phyloP scores from a whole-genome alignment of 2,329 filamentous ascomycete genomes.

The Fusarium vanettenii region DNA sequence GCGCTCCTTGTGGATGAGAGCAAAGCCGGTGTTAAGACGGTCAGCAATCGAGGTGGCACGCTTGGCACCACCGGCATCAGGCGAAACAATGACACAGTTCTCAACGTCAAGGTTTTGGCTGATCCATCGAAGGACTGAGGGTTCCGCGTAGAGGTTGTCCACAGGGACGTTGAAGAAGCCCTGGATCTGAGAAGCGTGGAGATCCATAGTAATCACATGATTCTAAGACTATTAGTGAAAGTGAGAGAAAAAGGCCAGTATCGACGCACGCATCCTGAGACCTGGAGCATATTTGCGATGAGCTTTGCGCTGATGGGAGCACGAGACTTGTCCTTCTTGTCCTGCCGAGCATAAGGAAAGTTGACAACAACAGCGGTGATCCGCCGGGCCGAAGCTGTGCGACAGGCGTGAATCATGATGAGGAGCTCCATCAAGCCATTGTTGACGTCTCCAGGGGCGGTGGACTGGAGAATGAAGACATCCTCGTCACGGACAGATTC shows the following conservation, averaged over 20 bases:
- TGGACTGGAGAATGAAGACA: constrained; percentile 97
- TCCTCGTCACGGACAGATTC: constrained; percentile 98
- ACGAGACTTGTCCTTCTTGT: constrained; percentile 94
- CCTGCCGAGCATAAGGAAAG: constrained; percentile 95
- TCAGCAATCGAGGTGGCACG: constrained; percentile 94
- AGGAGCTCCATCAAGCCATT: constrained; percentile 98
- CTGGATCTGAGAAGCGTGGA: constrained; percentile 93
- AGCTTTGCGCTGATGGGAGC: constrained; percentile 97
- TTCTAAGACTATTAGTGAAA: constrained; percentile 45
- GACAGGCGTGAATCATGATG: constrained; percentile 97
- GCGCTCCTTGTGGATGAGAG: constrained; percentile 96
- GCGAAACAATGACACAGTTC: constrained; percentile 93
- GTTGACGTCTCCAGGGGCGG: constrained; percentile 95
- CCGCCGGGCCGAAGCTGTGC: constrained; percentile 76
- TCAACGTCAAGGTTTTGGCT: constrained; percentile 83
- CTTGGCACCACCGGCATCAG: constrained; percentile 95
- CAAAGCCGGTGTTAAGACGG: constrained; percentile 88
- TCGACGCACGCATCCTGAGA: constrained; percentile 76
- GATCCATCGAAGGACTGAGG: constrained; percentile 92
- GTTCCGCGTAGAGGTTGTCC: constrained; percentile 90
- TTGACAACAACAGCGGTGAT: constrained; percentile 97
- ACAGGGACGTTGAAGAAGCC: constrained; percentile 90
- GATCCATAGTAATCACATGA: constrained; percentile 90
- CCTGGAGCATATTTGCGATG: constrained; percentile 97
- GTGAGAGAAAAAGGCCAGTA: background rate